phyloP scores from a whole-genome alignment of 1,139 yeast species.

The Saccharomyces hybrid region DNA sequence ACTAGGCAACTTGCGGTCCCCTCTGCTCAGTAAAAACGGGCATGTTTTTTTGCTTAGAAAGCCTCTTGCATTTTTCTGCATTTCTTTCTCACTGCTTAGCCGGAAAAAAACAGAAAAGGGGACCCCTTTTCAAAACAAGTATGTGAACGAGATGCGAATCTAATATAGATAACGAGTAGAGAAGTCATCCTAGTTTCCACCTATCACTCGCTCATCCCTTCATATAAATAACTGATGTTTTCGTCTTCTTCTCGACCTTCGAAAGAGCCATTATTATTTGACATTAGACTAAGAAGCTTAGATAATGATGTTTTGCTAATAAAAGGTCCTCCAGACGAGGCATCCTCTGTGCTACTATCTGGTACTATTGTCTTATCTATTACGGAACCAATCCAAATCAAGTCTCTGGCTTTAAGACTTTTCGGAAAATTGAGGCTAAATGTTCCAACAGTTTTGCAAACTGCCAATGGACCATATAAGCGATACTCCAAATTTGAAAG shows the following conservation, averaged over 20 bases:
- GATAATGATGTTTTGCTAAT: conserved; percentile 77
- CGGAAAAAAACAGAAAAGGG: not conserved
- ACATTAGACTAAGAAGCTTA: conserved; percentile 39
- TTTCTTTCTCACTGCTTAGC: not conserved
- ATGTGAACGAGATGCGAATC: not conserved
- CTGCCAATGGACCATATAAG: conserved; percentile 40
- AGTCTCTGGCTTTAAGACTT: conserved; percentile 53
- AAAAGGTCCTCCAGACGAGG: conserved; percentile 71
- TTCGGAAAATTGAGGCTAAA: conserved; percentile 56
- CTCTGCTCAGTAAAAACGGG: not conserved
- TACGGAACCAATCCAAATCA: conserved; percentile 65
- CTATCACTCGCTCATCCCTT: not conserved
- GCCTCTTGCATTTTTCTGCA: not conserved
- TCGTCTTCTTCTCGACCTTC: conserved; percentile 12
- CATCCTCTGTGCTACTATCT: conserved; percentile 64
- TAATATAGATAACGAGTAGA: not conserved
- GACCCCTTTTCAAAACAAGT: not conserved
- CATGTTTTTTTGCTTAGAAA: not conserved
- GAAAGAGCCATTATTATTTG: conserved; percentile 25
- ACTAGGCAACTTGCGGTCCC: too few species aligned
- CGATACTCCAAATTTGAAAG: conserved; percentile 56
- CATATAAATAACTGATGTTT: conserved; percentile 5
- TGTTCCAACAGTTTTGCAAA: conserved; percentile 46
- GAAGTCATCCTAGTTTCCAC: not conserved
- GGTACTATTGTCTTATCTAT: conserved; percentile 77